A percentile compares a stretch with the other conserved stretches of the same genome.
Evolutionary conservation across 164 flowering plant genomes (phyloP).

Genomic region (Stephania yunnanensis): DNA sequence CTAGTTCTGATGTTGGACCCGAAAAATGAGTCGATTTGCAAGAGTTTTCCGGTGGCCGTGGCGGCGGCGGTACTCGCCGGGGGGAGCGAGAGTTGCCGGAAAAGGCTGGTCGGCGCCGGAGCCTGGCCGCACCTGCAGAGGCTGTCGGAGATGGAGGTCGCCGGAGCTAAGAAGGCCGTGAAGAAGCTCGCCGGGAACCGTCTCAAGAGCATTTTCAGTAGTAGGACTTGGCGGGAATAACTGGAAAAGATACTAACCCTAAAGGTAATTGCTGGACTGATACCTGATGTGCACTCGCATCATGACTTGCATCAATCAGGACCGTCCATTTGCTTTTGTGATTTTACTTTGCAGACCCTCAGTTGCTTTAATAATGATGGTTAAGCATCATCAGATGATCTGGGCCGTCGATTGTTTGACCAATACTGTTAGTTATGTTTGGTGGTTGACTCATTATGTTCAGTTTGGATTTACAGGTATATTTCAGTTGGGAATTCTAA

Average conservation of each 20-base stretch:
- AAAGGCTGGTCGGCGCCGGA: constrained; percentile 55
- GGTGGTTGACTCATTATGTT: neutral
- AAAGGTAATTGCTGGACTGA: constrained; percentile 22
- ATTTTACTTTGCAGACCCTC: too few species aligned
- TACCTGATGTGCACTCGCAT: too few species aligned
- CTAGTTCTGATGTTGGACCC: constrained; percentile 67
- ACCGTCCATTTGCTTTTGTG: too few species aligned
- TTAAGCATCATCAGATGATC: too few species aligned
- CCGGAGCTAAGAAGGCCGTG: constrained; percentile 66
- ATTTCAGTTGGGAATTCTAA: constrained; percentile 37
- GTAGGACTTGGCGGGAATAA: constrained; percentile 60
- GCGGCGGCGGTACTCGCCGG: constrained; percentile 39
- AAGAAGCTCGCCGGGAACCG: constrained; percentile 60
- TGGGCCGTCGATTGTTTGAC: too few species aligned
- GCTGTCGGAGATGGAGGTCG: constrained; percentile 59
- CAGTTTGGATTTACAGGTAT: constrained; percentile 23
- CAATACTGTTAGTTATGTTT: too few species aligned
- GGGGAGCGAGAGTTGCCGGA: constrained; percentile 49
- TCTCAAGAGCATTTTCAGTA: constrained; percentile 49
- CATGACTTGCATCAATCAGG: too few species aligned
- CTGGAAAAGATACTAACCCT: constrained; percentile 28
- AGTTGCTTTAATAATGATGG: too few species aligned
- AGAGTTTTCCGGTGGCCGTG: constrained; percentile 53
- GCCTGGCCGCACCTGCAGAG: constrained; percentile 48
- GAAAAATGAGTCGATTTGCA: constrained; percentile 37